Evolutionary conservation across 768 basidiomycete species (phyloP), one percentile per base, ranked within the genome.

Genomic region (Xerocomus spinulosus): DNA sequence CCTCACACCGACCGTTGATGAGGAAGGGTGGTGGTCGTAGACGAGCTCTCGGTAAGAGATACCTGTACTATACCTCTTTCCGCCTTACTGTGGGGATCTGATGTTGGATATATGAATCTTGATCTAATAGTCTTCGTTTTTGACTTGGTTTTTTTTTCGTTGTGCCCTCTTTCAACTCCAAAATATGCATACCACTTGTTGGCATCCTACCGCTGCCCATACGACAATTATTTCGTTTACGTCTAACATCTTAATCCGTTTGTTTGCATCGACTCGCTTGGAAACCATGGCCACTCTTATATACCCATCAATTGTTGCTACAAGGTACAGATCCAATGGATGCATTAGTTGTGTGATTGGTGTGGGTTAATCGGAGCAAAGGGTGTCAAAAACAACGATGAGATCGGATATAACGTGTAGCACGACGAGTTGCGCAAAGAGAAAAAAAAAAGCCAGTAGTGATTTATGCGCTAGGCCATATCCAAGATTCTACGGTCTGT

Each of bases 11-110:
- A 89, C 85, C 1, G 71, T 80, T 49, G 80, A 79, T 34, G 73
- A 81, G 2, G 83, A 92, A 39, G 90, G 89, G 29, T 92, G 89
- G 90, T 92, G 81, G 78, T 70, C 72, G 57, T 87, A 64, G 36
- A 13, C 14, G 34, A 41, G 18, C 23, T 13, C 33, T 42, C 20
- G 17, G 33, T 35, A 38, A 36, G 42, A 52, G n/a, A 26, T n/a
- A 15, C 13, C 17, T 53, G 50, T 55, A 53, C 13, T 17, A 36
- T 52, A 55, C 38, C 14, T 42, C 23, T 36, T 44, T 34, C 29
- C n/a, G 17, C 32, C n/a, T 52, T 38, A 18, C 15, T 9, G 12
- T 17, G 40, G 43, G 44, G 36, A 63, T 57, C 50, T 56, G 21
- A 44, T 32, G 20, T 43, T 36, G 52, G 57, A 60, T 42, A 53